Evolutionary conservation across 1,139 yeast genomes (phyloP).

Genomic region (Kodamaea ohmeri): DNA sequence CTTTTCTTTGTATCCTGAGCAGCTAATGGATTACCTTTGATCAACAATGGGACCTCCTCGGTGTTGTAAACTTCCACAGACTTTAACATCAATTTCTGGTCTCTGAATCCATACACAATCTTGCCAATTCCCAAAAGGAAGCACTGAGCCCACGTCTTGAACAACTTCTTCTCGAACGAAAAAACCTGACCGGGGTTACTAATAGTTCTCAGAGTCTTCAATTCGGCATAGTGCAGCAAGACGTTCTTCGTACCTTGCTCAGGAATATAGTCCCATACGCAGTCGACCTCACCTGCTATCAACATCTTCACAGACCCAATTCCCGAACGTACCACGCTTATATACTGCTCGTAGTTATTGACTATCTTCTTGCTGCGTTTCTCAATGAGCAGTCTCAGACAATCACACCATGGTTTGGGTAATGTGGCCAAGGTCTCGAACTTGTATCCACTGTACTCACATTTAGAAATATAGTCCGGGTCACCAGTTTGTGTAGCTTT

Average conservation of each 20-base stretch:
- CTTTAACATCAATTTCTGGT: constrained; percentile 59
- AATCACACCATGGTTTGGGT: constrained; percentile 70
- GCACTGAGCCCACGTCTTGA: constrained; percentile 90
- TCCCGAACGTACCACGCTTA: constrained; percentile 78
- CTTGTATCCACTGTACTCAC: constrained; percentile 73
- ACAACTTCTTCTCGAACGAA: constrained; percentile 69
- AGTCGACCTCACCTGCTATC: constrained; percentile 89
- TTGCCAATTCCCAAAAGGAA: constrained; percentile 79
- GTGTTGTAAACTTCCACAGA: constrained; percentile 74
- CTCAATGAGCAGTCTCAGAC: constrained; percentile 65
- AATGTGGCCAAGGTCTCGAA: constrained; percentile 80
- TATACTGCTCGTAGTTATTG: constrained; percentile 71
- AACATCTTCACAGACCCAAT: constrained; percentile 68
- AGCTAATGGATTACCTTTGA: constrained; percentile 42
- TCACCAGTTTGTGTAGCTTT: constrained; percentile 23
- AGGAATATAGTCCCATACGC: constrained; percentile 80
- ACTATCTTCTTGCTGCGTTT: constrained; percentile 56
- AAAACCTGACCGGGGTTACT: constrained; percentile 50
- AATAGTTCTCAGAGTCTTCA: constrained; percentile 68
- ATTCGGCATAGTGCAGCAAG: constrained; percentile 75
- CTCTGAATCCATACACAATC: constrained; percentile 83
- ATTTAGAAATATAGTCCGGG: constrained; percentile 37
- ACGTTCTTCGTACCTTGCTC: constrained; percentile 42
- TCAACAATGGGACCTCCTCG: constrained; percentile 68
- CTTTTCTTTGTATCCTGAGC: constrained; percentile 10